Evolutionary conservation across 345 rosid species (phyloP).

Genomic region (Cardiospermum halicacabum): DNA sequence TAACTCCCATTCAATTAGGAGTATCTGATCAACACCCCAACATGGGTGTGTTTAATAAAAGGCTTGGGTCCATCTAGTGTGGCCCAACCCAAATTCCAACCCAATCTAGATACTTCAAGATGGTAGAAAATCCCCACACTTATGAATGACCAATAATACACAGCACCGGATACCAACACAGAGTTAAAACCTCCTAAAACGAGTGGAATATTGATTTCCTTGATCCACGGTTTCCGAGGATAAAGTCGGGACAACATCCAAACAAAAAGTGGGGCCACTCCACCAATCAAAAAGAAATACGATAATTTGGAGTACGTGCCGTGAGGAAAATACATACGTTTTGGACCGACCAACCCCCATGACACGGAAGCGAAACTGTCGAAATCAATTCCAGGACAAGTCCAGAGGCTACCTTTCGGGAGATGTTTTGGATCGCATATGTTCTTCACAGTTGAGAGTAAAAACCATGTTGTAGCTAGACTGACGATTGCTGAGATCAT

Average conservation of each 20-base stretch:
- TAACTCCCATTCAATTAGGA: too few relatives aligned
- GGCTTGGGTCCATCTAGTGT: too few relatives aligned
- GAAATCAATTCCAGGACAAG: not conserved
- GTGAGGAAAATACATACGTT: not conserved
- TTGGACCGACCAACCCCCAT: slow-evolving; percentile 14
- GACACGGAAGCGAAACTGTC: not conserved
- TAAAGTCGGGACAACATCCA: too few relatives aligned
- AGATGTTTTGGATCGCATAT: not conserved
- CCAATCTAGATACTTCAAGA: too few relatives aligned
- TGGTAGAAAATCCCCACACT: too few relatives aligned
- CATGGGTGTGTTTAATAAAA: too few relatives aligned
- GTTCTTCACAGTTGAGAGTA: not conserved
- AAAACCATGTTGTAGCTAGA: not conserved
- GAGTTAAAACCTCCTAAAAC: not conserved
- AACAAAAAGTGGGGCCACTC: too few relatives aligned
- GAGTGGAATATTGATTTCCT: not conserved
- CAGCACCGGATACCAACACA: not conserved
- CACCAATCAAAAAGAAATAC: too few relatives aligned
- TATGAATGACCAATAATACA: not conserved
- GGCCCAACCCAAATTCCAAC: too few relatives aligned
- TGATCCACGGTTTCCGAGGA: slow-evolving; percentile 6
- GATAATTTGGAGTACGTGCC: too few relatives aligned
- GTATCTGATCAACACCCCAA: too few relatives aligned
- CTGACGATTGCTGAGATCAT: too few relatives aligned
- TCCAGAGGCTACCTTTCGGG: slow-evolving; percentile 7